Evolutionary conservation across 2,329 filamentous ascomycete genomes (phyloP).

Genomic region (Neoarthrinium moseri): DNA sequence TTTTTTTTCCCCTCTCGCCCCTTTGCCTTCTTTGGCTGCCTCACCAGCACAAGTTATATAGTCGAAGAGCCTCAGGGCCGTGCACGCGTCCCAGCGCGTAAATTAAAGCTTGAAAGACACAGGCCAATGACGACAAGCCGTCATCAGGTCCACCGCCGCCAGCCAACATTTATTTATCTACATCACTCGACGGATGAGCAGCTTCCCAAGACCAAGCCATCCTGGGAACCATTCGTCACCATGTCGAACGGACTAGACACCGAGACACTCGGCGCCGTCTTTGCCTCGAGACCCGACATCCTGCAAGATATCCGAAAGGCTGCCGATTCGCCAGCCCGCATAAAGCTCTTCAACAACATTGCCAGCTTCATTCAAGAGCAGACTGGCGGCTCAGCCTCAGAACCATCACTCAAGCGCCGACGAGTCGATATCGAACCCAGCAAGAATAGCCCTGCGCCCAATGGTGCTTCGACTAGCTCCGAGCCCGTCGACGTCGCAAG

Average conservation of each 20-base stretch:
- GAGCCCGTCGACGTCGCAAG: slow-evolving; percentile 39
- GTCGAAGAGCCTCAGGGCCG: neutral
- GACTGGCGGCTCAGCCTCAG: slow-evolving; percentile 28
- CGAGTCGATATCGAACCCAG: slow-evolving; percentile 44
- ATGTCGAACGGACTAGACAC: slow-evolving; percentile 48
- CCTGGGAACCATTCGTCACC: neutral
- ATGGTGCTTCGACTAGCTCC: slow-evolving; percentile 13
- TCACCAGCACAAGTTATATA: neutral
- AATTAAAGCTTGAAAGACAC: neutral
- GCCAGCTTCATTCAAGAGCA: slow-evolving; percentile 48
- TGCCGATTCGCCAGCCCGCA: slow-evolving; percentile 49
- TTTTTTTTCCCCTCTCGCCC: neutral
- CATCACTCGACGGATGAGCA: neutral
- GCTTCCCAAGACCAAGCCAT: too few relatives aligned
- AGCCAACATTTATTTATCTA: too few relatives aligned
- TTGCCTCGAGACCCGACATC: slow-evolving; percentile 56
- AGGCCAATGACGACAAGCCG: slow-evolving; percentile 5
- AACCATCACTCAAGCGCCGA: slow-evolving; percentile 52
- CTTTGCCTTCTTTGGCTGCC: neutral
- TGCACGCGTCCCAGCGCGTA: neutral
- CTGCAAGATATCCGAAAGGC: slow-evolving; percentile 50
- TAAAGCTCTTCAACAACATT: slow-evolving; percentile 58
- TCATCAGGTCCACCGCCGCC: neutral
- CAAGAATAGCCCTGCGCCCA: slow-evolving; percentile 19
- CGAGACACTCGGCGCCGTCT: slow-evolving; percentile 49